Conservation (phyloP, 768 basidiomycete genomes). For the Russula virescens region DNA sequence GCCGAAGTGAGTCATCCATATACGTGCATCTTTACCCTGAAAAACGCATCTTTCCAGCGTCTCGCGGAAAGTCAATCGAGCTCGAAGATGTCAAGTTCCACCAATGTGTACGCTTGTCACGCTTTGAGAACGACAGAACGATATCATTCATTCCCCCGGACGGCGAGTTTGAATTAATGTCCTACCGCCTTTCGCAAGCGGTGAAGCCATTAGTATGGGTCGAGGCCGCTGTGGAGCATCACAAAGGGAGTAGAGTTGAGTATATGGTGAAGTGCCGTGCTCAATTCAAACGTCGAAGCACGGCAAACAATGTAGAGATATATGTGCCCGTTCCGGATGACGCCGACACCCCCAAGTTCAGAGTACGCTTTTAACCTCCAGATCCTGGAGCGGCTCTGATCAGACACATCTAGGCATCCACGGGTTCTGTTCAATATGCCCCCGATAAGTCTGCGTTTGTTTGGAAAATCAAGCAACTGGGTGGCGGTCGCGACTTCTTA, state of each 20-base stretch:
- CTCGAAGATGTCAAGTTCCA: slow-evolving; percentile 99
- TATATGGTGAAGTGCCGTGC: slow-evolving; percentile 96
- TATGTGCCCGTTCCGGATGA: slow-evolving; percentile 99
- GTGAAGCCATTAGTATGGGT: slow-evolving; percentile 98
- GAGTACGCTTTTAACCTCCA: slow-evolving; percentile 45
- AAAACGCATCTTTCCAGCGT: slow-evolving; percentile 37
- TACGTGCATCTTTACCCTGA: background rate
- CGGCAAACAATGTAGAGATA: slow-evolving; percentile 97
- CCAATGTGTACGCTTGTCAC: slow-evolving; percentile 94
- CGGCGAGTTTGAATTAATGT: slow-evolving; percentile 98
- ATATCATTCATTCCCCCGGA: slow-evolving; percentile 99
- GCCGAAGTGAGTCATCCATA: slow-evolving; percentile 61
- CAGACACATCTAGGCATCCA: slow-evolving; percentile 68
- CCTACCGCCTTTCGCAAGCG: slow-evolving; percentile 91
- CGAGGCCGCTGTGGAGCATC: slow-evolving; percentile 92
- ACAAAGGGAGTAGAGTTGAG: slow-evolving; percentile 88
- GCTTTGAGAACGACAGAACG: slow-evolving; percentile 98
- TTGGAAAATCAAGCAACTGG: slow-evolving; percentile 99
- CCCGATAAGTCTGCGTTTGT: slow-evolving; percentile 98
- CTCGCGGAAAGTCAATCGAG: slow-evolving; percentile 95
- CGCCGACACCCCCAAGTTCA: slow-evolving; percentile 95
- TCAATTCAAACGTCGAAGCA: slow-evolving; percentile 94
- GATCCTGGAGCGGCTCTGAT: background rate
- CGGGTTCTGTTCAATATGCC: slow-evolving; percentile 92
- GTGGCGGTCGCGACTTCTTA: slow-evolving; percentile 91